These are phyloP conservation scores for Fusarium fracticaudum DNA, from an alignment of 2,329 filamentous ascomycete genomes.

Conservation along the genomic window DNA sequence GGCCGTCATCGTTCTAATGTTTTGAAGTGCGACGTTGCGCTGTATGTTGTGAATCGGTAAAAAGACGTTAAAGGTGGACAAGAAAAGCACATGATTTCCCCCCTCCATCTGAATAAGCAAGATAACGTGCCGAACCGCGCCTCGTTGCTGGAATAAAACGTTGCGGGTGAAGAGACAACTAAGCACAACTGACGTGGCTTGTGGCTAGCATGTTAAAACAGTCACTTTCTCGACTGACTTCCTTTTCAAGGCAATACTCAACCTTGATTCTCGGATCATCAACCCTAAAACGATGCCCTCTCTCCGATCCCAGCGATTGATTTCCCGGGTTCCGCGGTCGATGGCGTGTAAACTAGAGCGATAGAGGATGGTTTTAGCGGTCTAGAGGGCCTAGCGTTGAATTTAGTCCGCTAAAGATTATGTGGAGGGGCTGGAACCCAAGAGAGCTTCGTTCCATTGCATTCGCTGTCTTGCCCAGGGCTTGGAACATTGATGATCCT, in stretches of 20 bases:
- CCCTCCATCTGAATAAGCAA: neutral
- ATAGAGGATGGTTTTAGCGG: neutral
- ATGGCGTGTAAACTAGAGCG: neutral
- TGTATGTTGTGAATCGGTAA: too few species aligned
- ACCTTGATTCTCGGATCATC: neutral
- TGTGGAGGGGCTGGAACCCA: neutral
- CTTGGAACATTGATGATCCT: conserved; percentile 13
- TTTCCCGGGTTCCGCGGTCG: neutral
- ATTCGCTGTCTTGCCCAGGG: neutral
- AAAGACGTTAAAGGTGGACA: neutral
- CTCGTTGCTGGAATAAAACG: conserved; percentile 24
- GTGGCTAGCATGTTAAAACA: neutral
- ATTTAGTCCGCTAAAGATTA: neutral
- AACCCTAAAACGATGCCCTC: neutral
- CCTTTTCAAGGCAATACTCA: neutral
- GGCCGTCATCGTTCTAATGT: neutral
- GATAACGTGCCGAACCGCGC: conserved; percentile 1
- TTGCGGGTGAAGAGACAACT: neutral
- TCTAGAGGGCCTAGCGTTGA: neutral
- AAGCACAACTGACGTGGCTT: neutral
- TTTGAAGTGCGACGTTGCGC: too few species aligned
- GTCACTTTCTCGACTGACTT: neutral
- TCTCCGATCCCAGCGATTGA: neutral
- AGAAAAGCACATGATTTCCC: neutral
- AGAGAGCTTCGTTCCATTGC: neutral